Evolutionary conservation across 2,329 filamentous ascomycete genomes (phyloP).

Genomic region (Ascochyta rabiei): DNA sequence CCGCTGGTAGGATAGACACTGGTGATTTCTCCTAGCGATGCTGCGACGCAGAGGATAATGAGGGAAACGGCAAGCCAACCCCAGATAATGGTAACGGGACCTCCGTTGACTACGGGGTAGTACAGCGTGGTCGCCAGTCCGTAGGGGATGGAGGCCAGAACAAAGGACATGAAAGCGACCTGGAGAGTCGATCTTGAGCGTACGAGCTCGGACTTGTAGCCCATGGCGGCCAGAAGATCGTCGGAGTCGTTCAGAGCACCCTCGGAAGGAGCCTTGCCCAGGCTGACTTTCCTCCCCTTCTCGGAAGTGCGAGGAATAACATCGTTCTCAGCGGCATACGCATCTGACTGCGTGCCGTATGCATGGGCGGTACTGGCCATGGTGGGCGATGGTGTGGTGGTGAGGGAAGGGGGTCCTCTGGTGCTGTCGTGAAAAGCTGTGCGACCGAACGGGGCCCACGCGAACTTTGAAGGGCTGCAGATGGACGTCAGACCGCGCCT

Average conservation of each 20-base stretch:
- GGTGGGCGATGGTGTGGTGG: constrained; percentile 20
- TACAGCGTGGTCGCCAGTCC: constrained; percentile 72
- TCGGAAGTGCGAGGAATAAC: constrained; percentile 25
- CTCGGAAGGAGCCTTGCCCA: constrained; percentile 31
- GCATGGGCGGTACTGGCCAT: constrained; percentile 30
- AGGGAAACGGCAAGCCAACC: constrained; percentile 72
- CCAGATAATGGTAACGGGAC: constrained; percentile 74
- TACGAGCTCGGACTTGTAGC: constrained; percentile 69
- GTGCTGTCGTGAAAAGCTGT: constrained; percentile 28
- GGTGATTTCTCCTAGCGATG: constrained; percentile 75
- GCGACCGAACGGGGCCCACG: constrained; percentile 24
- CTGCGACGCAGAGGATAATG: constrained; percentile 72
- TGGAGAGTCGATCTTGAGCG: constrained; percentile 71
- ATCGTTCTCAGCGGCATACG: constrained; percentile 41
- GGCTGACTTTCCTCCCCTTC: constrained; percentile 37
- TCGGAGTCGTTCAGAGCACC: constrained; percentile 58
- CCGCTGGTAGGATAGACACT: constrained; percentile 78
- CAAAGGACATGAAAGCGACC: constrained; percentile 78
- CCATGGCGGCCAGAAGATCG: constrained; percentile 66
- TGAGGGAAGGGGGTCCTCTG: constrained; percentile 10
- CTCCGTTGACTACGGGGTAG: constrained; percentile 70
- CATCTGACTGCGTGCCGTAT: constrained; percentile 44
- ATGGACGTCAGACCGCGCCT: constrained; percentile 34
- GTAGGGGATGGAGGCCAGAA: constrained; percentile 76
- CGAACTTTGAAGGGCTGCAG: constrained; percentile 37